Evolutionary conservation across 2,329 filamentous ascomycete genomes (phyloP), one percentile per base, ranked within the genome.

Genomic region (Penicillium sp.): DNA sequence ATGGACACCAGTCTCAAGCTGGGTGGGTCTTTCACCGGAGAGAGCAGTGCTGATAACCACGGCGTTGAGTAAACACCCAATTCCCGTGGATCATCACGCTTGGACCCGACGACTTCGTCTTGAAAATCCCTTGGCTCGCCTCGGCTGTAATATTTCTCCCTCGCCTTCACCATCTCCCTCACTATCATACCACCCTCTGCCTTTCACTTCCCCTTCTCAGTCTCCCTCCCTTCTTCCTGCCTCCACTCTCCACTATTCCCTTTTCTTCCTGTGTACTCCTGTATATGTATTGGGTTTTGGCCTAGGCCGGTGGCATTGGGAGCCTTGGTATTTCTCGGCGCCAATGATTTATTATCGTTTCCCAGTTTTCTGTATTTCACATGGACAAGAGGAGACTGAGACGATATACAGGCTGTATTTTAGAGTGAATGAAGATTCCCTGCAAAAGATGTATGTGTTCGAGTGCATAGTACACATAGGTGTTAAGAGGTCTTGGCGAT

Each of bases 1-100:
- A 82, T 90, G 70, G 93, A 97, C 74, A 81, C 85, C 54, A 82
- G 76, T 55, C 74, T 89, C 58, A 80, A 84, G 58, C 77, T 87
- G 53, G 80, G 46, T 34, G 47, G 75, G 44, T 60, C 64, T n/a
- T 69, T 70, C 57, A 69, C 67, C 38, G 59, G 64, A 34, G 66
- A 64, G 27, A 49, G 58, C 49, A 56, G 58, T 45, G 57, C 61
- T 42, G 69, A 70, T 46, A 62, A 54, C 57, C 62, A 63, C 49
- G 64, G 62, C 29, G 67, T 69, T 38, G 68, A 70, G 56, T 70
- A 68, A 65, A 56, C 29, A 16, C 18, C 6, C 22, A 3, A 23
- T 6, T 14, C 2, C 18, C 31, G 14, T 18, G 10, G 31, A 5
- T 9, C 14, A 10, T 34, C 16, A 16, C 35, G 22, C 11, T 20